Base-by-base conservation (phyloP, 495 filamentous ascomycete genomes). In the Extremus antarcticus region DNA sequence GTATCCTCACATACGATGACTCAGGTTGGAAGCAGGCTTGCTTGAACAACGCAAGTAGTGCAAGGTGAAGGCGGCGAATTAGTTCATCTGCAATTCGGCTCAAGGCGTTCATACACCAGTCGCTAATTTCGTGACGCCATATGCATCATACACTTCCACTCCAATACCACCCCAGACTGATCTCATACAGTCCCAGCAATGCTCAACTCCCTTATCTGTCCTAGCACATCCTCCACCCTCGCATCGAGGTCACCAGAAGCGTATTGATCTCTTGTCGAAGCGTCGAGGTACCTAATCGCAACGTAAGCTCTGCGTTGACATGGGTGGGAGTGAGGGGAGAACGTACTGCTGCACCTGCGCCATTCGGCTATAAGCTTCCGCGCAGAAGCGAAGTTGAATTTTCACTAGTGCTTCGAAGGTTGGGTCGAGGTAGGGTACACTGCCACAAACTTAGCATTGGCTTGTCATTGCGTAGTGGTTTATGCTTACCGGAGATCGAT, bases 341-440 rank as follows among this genome's bases (percentile, higher is more conserved):
- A 54, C 56, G 51, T 58, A 58, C 71, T 98, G 94, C 73, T 98
- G 92, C 57, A 98, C 92, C 74, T 98, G 92, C 9, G 92, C 92
- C 92, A 98, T 97, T 21, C 92, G 76, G 32, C 81, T 86, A 67
- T 98, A 98, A 10, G 92, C 92, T 70, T 98, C 92, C 11, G 92
- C 92, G 67, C 92, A 98, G 73, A 98, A 98, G 25, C 92, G 80
- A 56, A 98, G 72, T 72, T 98, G 92, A 62, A 98, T 98, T 77
- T 98, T 98, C 59, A 98, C 92, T 47, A 98, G 79, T 0, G 92
- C 92, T 70, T 98, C 92, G 66, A 98, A 98, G 54, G 82, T 87
- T 0, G 92, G 92, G 65, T 98, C 92, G 55, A 98, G 79, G 67
- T 98, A 98, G 0, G 92, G 92, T 7, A 98, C 92, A 25, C 58